Conservation (phyloP, 164 flowering plant genomes). For the Vitis vinifera region DNA sequence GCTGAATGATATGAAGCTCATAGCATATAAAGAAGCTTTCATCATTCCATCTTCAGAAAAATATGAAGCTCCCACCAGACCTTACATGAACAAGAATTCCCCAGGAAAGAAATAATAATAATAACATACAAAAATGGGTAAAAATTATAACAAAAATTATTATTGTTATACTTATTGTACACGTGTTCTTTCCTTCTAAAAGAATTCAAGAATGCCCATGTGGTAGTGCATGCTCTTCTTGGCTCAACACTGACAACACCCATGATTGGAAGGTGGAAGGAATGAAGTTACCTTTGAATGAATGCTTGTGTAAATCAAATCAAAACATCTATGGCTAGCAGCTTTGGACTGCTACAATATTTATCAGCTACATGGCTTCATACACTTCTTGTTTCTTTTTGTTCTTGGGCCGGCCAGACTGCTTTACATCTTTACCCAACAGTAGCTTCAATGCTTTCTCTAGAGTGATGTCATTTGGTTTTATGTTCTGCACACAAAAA, state of each 20-base stretch:
- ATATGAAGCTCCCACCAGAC: too few species aligned
- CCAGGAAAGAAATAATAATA: too few species aligned
- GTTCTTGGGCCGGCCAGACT: constrained; percentile 64
- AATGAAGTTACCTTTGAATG: background rate
- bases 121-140: too few species aligned
- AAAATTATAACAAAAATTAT: too few species aligned
- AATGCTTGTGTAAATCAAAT: background rate
- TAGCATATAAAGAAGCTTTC: too few species aligned
- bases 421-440: constrained; percentile 43
- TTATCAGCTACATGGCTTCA: constrained; percentile 15
- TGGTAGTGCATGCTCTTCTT: background rate
- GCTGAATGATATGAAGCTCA: too few species aligned
- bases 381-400: constrained; percentile 34
- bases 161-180: too few species aligned
- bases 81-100: too few species aligned
- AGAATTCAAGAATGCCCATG: too few species aligned
- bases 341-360: background rate
- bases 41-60: too few species aligned
- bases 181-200: too few species aligned
- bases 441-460: constrained; percentile 71
- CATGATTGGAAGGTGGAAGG: background rate
- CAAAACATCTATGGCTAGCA: background rate
- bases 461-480: constrained; percentile 53
- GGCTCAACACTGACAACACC: background rate
- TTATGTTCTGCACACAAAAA: constrained; percentile 40